Evolutionary conservation across 129 eudicot genomes (phyloP).

Genomic region (Heracleum sosnowskyi): DNA sequence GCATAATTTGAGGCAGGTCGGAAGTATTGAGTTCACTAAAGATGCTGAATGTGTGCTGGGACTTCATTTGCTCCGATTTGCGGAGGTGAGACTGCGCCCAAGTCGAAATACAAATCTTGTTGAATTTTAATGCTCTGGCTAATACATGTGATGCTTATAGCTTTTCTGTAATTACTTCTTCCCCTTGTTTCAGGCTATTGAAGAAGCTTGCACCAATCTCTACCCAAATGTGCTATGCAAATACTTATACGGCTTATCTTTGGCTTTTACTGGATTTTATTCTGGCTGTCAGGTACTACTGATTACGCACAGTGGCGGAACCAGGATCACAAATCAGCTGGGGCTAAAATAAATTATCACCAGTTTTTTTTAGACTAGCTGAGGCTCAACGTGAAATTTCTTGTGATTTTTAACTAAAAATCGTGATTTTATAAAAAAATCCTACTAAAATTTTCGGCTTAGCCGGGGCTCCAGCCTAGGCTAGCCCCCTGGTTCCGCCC

Average conservation of each 20-base stretch:
- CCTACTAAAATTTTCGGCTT: too few species aligned
- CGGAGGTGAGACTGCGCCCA: constrained; percentile 51
- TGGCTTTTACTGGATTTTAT: constrained; percentile 64
- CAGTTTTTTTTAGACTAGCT: too few species aligned
- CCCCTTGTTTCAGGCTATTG: constrained; percentile 45
- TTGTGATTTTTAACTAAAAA: too few species aligned
- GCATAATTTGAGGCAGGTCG: constrained; percentile 40
- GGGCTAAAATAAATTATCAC: too few species aligned
- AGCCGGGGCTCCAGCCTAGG: too few species aligned
- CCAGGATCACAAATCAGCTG: too few species aligned
- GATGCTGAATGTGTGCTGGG: constrained; percentile 69
- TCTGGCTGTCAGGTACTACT: constrained; percentile 60
- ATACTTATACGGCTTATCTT: constrained; percentile 68
- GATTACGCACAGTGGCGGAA: too few species aligned
- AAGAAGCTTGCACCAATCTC: constrained; percentile 69
- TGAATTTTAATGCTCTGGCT: background rate
- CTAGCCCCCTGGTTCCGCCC: too few species aligned
- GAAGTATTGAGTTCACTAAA: constrained; percentile 43
- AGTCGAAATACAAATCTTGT: background rate
- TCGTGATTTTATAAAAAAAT: too few species aligned
- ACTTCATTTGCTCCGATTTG: constrained; percentile 74
- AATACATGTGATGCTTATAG: background rate
- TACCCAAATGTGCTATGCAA: constrained; percentile 70
- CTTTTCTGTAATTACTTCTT: background rate
- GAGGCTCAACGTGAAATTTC: too few species aligned